These are phyloP conservation scores for Chaetomiaceae sp. DNA, from an alignment of 2,329 filamentous ascomycete genomes.

Conservation along the genomic window DNA sequence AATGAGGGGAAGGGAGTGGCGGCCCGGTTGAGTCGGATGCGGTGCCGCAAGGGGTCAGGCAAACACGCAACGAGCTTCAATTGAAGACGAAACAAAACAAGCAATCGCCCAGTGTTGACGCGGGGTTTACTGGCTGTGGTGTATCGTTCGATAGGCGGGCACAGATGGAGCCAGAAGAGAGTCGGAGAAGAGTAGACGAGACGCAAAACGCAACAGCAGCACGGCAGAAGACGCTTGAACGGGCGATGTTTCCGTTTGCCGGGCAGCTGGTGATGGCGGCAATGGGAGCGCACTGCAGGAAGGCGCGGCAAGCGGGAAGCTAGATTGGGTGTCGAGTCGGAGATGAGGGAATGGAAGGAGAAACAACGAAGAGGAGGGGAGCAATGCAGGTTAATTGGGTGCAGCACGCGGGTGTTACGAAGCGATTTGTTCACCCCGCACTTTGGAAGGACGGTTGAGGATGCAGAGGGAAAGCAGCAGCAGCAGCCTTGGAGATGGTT, in stretches of 20 bases:
- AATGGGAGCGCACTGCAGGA: conserved; percentile 10
- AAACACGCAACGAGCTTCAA: conserved; percentile 2
- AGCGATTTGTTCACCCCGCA: conserved; percentile 23
- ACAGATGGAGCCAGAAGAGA: not conserved
- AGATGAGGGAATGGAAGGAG: not conserved
- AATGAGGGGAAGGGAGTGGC: conserved; percentile 9
- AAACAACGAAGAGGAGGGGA: conserved; percentile 21
- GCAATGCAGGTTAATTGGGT: conserved; percentile 24
- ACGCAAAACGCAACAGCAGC: conserved; percentile 11
- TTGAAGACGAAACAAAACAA: conserved; percentile 1
- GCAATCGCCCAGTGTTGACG: not conserved
- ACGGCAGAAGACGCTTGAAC: conserved; percentile 20
- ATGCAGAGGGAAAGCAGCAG: conserved; percentile 10
- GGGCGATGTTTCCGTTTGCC: conserved; percentile 10
- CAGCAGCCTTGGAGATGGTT: conserved; percentile 6
- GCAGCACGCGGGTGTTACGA: conserved; percentile 11
- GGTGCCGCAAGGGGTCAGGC: not conserved
- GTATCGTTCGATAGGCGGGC: conserved; percentile 6
- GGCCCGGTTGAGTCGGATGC: not conserved
- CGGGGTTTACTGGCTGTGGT: not conserved
- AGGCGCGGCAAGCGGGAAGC: conserved; percentile 9
- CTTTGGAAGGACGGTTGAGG: conserved; percentile 12
- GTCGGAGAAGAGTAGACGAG: not conserved
- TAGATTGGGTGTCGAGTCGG: conserved; percentile 6
- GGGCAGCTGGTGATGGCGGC: conserved; percentile 19